Percentiles rank a stretch among this genome's conserved stretches.
These are phyloP conservation scores for Tremella fuciformis DNA, from an alignment of 768 basidiomycete genomes.

Conservation along the genomic window DNA sequence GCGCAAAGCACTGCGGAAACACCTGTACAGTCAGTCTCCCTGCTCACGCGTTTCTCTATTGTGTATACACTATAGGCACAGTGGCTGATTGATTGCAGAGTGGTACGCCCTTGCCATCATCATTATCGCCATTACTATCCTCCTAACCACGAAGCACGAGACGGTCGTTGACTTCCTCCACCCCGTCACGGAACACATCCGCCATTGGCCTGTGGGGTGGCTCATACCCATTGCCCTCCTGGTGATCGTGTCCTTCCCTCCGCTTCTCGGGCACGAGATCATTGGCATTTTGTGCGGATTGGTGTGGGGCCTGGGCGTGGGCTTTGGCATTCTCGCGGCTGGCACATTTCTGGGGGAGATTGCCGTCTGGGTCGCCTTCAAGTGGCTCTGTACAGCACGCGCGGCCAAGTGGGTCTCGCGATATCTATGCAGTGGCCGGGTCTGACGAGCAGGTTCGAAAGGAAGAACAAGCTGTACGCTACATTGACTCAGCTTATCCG, in stretches of 20 bases:
- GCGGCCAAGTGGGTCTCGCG: slow-evolving; percentile 31
- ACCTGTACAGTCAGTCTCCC: slow-evolving; percentile 36
- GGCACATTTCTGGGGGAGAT: slow-evolving; percentile 49
- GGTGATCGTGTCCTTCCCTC: slow-evolving; percentile 44
- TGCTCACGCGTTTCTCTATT: neutral
- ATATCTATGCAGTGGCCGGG: neutral
- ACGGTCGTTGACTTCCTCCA: slow-evolving; percentile 35
- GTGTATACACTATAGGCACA: neutral
- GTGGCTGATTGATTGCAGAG: slow-evolving; percentile 22
- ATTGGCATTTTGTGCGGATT: slow-evolving; percentile 46
- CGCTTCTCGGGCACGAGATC: slow-evolving; percentile 43
- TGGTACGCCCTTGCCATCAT: slow-evolving; percentile 44
- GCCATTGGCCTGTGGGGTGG: slow-evolving; percentile 45
- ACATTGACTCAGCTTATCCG: slow-evolving; percentile 45
- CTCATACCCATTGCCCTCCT: slow-evolving; percentile 37
- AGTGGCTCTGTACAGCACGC: slow-evolving; percentile 42
- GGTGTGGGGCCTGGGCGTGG: slow-evolving; percentile 41
- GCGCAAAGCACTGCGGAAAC: slow-evolving; percentile 21
- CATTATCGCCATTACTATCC: slow-evolving; percentile 32
- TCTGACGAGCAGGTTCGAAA: slow-evolving; percentile 35
- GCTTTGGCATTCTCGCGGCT: slow-evolving; percentile 45
- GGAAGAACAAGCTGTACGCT: slow-evolving; percentile 48
- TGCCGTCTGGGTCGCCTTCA: slow-evolving; percentile 47
- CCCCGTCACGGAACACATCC: slow-evolving; percentile 31
- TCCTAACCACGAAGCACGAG: slow-evolving; percentile 41